Evolutionary conservation across 805 yeast species (phyloP).

Genomic region (Saccharomycopsis malanga): DNA sequence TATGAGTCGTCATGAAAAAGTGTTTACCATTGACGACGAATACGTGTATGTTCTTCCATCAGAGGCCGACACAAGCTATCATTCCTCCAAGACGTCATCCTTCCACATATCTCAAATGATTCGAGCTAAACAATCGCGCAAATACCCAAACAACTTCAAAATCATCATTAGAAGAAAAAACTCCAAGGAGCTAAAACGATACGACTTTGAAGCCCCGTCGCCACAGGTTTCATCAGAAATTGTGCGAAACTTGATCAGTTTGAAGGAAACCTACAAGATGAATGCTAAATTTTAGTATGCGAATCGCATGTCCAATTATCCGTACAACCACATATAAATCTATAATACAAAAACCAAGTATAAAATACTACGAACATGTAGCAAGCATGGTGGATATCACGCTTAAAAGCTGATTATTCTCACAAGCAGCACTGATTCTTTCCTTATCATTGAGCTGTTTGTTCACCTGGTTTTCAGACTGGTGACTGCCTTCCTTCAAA

Average conservation of each 20-base stretch:
- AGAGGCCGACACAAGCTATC: constrained; percentile 33
- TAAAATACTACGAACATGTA: constrained; percentile 56
- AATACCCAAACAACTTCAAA: constrained; percentile 74
- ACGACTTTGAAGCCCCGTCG: constrained; percentile 74
- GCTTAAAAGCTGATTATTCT: constrained; percentile 80
- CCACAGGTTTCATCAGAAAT: constrained; percentile 63
- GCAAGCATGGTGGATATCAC: constrained; percentile 92
- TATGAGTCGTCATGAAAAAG: constrained; percentile 70
- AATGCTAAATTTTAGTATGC: too few species aligned
- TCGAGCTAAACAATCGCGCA: constrained; percentile 67
- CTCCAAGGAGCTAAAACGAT: constrained; percentile 64
- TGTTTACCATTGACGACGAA: constrained; percentile 89
- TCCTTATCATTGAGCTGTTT: constrained; percentile 96
- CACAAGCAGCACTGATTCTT: constrained; percentile 97
- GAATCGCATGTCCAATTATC: too few species aligned
- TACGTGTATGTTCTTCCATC: constrained; percentile 84
- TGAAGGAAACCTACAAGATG: constrained; percentile 48
- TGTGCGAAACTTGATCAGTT: constrained; percentile 56
- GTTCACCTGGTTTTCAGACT: constrained; percentile 91
- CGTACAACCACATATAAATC: too few species aligned
- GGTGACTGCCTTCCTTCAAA: constrained; percentile 89
- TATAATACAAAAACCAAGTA: not conserved
- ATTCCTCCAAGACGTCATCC: constrained; percentile 68
- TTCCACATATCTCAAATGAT: constrained; percentile 77
- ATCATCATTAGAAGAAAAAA: constrained; percentile 55